phyloP scores from a whole-genome alignment of 2,329 filamentous ascomycete genomes.

The Penicillium sp. region DNA sequence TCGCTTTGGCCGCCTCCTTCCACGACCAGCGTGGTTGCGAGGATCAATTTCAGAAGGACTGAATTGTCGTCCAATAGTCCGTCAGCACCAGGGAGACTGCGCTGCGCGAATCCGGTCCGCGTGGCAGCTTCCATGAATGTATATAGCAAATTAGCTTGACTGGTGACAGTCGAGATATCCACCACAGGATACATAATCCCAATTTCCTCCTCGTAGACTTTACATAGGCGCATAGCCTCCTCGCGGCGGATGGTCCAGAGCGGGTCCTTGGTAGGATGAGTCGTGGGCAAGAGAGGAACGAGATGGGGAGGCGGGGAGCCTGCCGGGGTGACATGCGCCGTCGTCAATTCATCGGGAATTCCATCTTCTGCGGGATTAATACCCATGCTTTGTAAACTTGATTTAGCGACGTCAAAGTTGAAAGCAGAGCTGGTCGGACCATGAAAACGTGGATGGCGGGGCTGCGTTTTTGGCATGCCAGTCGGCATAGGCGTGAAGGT shows the following conservation, averaged over 20 bases:
- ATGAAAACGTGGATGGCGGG: slow-evolving; percentile 63
- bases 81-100: slow-evolving; percentile 52
- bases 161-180: slow-evolving; percentile 65
- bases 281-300: slow-evolving; percentile 28
- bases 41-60: slow-evolving; percentile 72
- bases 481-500: slow-evolving; percentile 37
- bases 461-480: slow-evolving; percentile 45
- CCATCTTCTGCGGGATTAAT: slow-evolving; percentile 61
- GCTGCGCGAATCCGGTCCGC: slow-evolving; percentile 54
- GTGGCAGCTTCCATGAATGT: slow-evolving; percentile 66
- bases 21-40: slow-evolving; percentile 71
- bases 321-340: slow-evolving; percentile 51
- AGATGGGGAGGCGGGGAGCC: slow-evolving; percentile 41
- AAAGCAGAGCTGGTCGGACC: slow-evolving; percentile 82
- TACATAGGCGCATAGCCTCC: slow-evolving; percentile 72
- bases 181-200: slow-evolving; percentile 88
- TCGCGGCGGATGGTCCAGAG: slow-evolving; percentile 72
- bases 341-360: slow-evolving; percentile 55
- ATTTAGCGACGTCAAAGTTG: slow-evolving; percentile 80
- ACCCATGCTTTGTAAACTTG: slow-evolving; percentile 82
- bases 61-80: slow-evolving; percentile 60
- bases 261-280: slow-evolving; percentile 61
- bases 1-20: slow-evolving; percentile 75
- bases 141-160: slow-evolving; percentile 64
- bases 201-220: slow-evolving; percentile 82